Evolutionary conservation across 2,329 filamentous ascomycete genomes (phyloP).

Genomic region (Elsinoe perseae): DNA sequence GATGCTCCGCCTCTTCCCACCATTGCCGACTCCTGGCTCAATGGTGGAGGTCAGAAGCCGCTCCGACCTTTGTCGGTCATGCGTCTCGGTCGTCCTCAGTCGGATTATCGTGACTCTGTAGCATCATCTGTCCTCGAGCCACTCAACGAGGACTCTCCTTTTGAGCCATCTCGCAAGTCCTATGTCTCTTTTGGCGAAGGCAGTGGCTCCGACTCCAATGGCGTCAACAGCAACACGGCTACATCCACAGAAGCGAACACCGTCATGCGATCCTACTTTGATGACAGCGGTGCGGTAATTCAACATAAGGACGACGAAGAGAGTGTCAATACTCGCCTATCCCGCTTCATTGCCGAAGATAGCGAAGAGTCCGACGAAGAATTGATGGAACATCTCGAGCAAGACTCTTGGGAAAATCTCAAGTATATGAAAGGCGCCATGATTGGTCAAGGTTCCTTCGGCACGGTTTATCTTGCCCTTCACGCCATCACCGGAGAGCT

Average conservation of each 20-base stretch:
- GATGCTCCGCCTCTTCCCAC: constrained; percentile 93
- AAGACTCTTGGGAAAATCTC: constrained; percentile 90
- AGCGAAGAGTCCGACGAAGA: constrained; percentile 88
- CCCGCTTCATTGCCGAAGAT: constrained; percentile 77
- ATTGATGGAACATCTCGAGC: constrained; percentile 78
- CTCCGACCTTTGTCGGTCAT: constrained; percentile 55
- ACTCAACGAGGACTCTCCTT: constrained; percentile 79
- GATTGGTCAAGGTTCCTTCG: constrained; percentile 95
- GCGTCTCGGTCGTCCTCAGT: constrained; percentile 48
- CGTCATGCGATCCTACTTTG: constrained; percentile 70
- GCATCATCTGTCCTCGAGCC: constrained; percentile 84
- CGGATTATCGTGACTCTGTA: constrained; percentile 74
- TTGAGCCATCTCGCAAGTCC: constrained; percentile 85
- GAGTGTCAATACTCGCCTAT: constrained; percentile 74
- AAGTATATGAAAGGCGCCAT: constrained; percentile 99
- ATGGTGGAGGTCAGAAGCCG: constrained; percentile 40
- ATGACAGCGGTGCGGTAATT: constrained; percentile 59
- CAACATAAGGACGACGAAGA: constrained; percentile 41
- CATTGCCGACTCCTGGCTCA: constrained; percentile 89
- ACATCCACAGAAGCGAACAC: constrained; percentile 62
- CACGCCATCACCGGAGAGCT: constrained; percentile 95
- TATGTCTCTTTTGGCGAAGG: constrained; percentile 81
- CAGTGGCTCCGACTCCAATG: constrained; percentile 59
- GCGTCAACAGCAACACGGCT: constrained; percentile 59
- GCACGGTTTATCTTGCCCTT: constrained; percentile 87